Percentiles rank a stretch among this genome's conserved stretches.
phyloP scores from a whole-genome alignment of 2,329 filamentous ascomycete species.

The Daldinia sp. region DNA sequence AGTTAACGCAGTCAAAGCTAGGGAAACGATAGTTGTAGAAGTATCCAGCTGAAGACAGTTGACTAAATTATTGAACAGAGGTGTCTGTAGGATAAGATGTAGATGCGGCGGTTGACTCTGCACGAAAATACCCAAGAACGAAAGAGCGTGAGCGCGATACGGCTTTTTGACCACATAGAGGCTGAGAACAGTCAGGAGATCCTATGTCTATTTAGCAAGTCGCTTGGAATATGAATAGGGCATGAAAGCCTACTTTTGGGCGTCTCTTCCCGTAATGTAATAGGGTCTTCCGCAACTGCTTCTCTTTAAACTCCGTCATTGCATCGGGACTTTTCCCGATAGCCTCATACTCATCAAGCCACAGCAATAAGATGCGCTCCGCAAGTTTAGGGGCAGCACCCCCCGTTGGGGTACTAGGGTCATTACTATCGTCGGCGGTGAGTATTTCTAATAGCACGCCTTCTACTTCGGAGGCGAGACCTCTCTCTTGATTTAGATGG shows the following conservation, averaged over 20 bases:
- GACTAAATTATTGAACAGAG: slow-evolving; percentile 74
- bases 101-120: slow-evolving; percentile 81
- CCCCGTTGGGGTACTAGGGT: slow-evolving; percentile 54
- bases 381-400: slow-evolving; percentile 50
- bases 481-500: slow-evolving; percentile 67
- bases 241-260: slow-evolving; percentile 60
- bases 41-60: slow-evolving; percentile 80
- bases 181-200: slow-evolving; percentile 72
- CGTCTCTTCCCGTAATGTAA: slow-evolving; percentile 72
- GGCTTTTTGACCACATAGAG: slow-evolving; percentile 70
- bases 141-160: slow-evolving; percentile 69
- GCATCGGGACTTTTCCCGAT: slow-evolving; percentile 49
- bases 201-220: slow-evolving; percentile 52
- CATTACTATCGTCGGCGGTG: slow-evolving; percentile 66
- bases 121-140: slow-evolving; percentile 76
- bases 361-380: slow-evolving; percentile 63
- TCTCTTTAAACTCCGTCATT: slow-evolving; percentile 57
- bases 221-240: not conserved
- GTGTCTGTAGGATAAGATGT: slow-evolving; percentile 75
- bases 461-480: slow-evolving; percentile 69
- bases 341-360: slow-evolving; percentile 59
- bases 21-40: slow-evolving; percentile 77
- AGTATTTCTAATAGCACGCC: slow-evolving; percentile 72
- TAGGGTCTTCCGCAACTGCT: slow-evolving; percentile 59
- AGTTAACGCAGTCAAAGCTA: slow-evolving; percentile 76